Percentiles rank a stretch among this genome's conserved stretches.
Evolutionary conservation across 257 asterid genomes (phyloP).

Genomic region (Solanum gandarillasii): DNA sequence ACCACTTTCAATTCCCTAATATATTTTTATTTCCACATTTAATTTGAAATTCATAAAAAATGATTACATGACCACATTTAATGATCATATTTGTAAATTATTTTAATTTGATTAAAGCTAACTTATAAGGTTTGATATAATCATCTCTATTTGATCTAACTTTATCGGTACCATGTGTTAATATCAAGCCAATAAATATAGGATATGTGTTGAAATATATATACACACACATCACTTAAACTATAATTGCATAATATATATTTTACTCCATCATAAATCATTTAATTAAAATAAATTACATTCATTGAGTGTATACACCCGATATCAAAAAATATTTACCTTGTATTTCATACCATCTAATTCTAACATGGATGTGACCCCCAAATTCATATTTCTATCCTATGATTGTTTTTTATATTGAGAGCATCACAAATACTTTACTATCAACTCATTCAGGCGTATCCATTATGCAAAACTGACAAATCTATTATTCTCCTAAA

Average conservation of each 20-base stretch:
- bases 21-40: too few species aligned
- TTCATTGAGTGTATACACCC: not conserved
- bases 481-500: too few species aligned
- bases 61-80: not conserved
- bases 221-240: not conserved
- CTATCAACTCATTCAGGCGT: too few species aligned
- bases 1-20: too few species aligned
- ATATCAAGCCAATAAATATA: not conserved
- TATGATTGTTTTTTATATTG: too few species aligned
- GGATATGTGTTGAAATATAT: not conserved
- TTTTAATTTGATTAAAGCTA: not conserved
- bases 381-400: not conserved
- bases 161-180: too few species aligned
- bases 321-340: not conserved
- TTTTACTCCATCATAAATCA: not conserved
- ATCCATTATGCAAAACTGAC: too few species aligned
- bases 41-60: too few species aligned
- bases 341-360: not conserved
- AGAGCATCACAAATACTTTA: too few species aligned
- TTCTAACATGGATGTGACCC: not conserved
- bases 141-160: not conserved
- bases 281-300: not conserved
- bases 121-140: not conserved
- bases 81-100: not conserved
- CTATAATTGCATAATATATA: not conserved